Base-by-base conservation (phyloP, 2,329 filamentous ascomycete genomes). In the Nigrospora sphaerica region DNA sequence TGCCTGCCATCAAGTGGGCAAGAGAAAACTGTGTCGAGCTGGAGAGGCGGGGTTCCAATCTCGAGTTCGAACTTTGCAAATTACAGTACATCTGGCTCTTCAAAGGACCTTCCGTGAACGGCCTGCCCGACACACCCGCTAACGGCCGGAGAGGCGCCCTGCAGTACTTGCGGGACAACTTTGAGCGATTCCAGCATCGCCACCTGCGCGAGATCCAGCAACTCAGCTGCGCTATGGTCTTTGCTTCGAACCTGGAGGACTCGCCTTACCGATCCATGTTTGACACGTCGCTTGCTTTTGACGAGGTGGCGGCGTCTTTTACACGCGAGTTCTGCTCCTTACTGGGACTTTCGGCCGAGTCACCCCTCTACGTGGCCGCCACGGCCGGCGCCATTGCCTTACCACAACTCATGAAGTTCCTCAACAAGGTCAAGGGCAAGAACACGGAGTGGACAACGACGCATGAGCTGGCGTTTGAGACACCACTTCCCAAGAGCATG, bases 401-500 rank as follows among this genome's bases (percentile, higher is more conserved):
- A 0, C 93, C 93, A 0, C 88, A 86, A 13, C 75, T 97, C 4
- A 76, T 95, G 56, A 98, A 97, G 66, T 83, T 95, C 60, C 88
- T 89, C 48, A 82, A 78, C 3, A 91, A 93, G 60, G 91, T 95
- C 74, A 86, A 86, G 57, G 83, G 89, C 56, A 91, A 92, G 66
- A 83, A 88, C 51, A 95, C 92, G 0, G 91, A 95, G 65, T 98
- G 93, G 93, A 96, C 91, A 1, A 91, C 88, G 5, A 80, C 86
- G 50, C 84, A 93, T 59, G 93, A 98, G 65, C 73, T 98, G 16
- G 89, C 92, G 0, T 93, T 91, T 61, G 77, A 88, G 57, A 83
- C 79, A 2, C 75, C 79, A 2, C 67, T 83, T 2, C 78, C 80
- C 1, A 61, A 65, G 42, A 75, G 71, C 53, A 81, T 81, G 77